phyloP scores from a whole-genome alignment of 768 basidiomycete genomes.

The Dacryopinax spathularia region DNA sequence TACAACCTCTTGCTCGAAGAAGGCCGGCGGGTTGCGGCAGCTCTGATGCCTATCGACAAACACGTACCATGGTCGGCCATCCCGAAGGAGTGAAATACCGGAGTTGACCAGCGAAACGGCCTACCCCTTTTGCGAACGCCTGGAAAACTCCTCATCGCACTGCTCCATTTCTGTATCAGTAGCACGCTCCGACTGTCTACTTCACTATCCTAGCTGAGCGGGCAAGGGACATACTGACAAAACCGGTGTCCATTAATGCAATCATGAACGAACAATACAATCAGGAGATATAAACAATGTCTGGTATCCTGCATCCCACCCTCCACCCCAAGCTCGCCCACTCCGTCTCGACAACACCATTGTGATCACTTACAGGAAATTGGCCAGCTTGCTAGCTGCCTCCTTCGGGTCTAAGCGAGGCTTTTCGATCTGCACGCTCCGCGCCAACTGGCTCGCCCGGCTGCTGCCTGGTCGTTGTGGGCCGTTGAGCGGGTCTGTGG shows the following conservation, averaged over 20 bases:
- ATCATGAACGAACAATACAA: neutral
- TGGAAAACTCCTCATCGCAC: too few species aligned
- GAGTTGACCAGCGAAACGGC: too few species aligned
- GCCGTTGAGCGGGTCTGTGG: neutral
- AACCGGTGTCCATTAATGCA: neutral
- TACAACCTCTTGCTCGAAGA: slow-evolving; percentile 91
- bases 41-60: neutral
- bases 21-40: slow-evolving; percentile 42
- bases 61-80: neutral
- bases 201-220: too few species aligned
- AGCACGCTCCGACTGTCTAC: too few species aligned
- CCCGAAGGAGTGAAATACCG: neutral
- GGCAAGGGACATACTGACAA: too few species aligned
- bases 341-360: neutral
- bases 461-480: slow-evolving; percentile 22
- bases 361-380: slow-evolving; percentile 25
- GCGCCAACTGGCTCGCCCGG: slow-evolving; percentile 51
- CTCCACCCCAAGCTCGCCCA: neutral
- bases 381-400: slow-evolving; percentile 79
- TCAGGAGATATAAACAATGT: slow-evolving; percentile 2
- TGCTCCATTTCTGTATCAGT: too few species aligned
- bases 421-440: slow-evolving; percentile 57
- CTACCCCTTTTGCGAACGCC: too few species aligned
- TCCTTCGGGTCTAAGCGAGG: slow-evolving; percentile 70
- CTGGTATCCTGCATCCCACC: neutral